Percentiles rank a stretch among this genome's conserved stretches.
Conservation (phyloP, 495 filamentous ascomycete genomes). For the Talaromyces proteolyticus region DNA sequence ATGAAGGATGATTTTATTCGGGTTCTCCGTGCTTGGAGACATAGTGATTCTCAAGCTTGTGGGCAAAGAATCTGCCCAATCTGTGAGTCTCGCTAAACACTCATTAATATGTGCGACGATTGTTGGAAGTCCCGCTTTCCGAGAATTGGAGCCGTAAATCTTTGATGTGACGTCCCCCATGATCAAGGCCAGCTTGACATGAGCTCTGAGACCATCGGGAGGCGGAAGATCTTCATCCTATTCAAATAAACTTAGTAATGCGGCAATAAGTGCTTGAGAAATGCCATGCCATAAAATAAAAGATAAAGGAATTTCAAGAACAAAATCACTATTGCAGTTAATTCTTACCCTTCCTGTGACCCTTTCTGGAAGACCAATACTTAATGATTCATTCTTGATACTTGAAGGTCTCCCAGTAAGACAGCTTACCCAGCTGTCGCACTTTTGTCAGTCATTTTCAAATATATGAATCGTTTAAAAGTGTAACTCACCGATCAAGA, state of each 20-base stretch:
- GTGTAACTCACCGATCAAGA: conserved; percentile 31
- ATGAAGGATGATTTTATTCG: conserved; percentile 25
- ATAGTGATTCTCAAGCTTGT: conserved; percentile 5
- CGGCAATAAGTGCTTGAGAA: neutral
- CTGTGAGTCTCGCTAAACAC: conserved; percentile 14
- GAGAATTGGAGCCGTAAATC: conserved; percentile 18
- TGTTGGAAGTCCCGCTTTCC: neutral
- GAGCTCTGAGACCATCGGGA: conserved; percentile 24
- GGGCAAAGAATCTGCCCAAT: conserved; percentile 18
- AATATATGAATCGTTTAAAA: no score
- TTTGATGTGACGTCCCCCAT: conserved; percentile 29
- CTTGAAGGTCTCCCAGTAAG: conserved; percentile 33
- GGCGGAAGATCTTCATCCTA: conserved; percentile 17
- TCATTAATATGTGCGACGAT: conserved; percentile 9
- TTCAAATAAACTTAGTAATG: neutral
- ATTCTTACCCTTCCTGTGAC: conserved; percentile 12
- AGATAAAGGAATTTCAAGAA: no score
- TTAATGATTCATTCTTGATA: conserved; percentile 26
- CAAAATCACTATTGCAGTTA: no score
- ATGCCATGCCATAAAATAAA: no score
- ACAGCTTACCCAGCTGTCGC: conserved; percentile 30
- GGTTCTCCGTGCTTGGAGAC: conserved; percentile 12
- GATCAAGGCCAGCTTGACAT: conserved; percentile 29
- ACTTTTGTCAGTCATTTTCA: conserved; percentile 5
- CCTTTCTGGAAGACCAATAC: conserved; percentile 22